Evolutionary conservation across 306 rosid genomes (phyloP), one percentile per base, ranked within the genome.

Genomic region (Leucaena leucocephala): DNA sequence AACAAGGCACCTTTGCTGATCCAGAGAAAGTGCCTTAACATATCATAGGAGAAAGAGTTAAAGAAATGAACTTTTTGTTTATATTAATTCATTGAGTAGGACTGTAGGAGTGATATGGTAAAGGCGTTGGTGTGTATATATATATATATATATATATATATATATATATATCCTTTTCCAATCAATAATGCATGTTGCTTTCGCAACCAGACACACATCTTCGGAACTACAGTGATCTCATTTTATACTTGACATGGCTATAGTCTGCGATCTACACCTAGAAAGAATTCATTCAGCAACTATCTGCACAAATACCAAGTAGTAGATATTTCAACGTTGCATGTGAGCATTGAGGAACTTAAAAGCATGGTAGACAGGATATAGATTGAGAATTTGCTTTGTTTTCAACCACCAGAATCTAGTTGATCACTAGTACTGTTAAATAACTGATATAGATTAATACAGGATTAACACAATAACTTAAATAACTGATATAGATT

Each of bases 401-500:
- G 63, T 48, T 35, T 70, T 59, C 43, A n/a, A 6, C 8, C 14
- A 59, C 38, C 63, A 39, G 44, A 68, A 33, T 40, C 67, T 42
- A 27, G 43, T 48, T 35, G 15, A n/a, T 57, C 3, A 9, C 27
- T 21, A 58, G 19, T 15, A 14, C 40, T 64, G 13, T 33, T 52
- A 65, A 61, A 35, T 19, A 38, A 71, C 73, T 39, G 68, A 80
- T 75, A 76, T 33, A n/a, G 19, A 35, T 68, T 38, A 67, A n/a
- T 76, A 66, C 49, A 72, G 44, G 19, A 66, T 65, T 35, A 64
- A 74, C 61, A 74, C 69, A 68, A 81, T 36, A n/a, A n/a, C n/a
- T n/a, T 35, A 66, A 62, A 22, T 35, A 27, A 64, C 77, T 34
- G 71, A 81, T 76, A 74, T 35, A 22, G 27, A 43, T 71, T 21